A percentile compares a stretch with the other conserved stretches of the same genome.
Conservation (phyloP, 2,329 filamentous ascomycete species). For the Fusarium avenaceum region DNA sequence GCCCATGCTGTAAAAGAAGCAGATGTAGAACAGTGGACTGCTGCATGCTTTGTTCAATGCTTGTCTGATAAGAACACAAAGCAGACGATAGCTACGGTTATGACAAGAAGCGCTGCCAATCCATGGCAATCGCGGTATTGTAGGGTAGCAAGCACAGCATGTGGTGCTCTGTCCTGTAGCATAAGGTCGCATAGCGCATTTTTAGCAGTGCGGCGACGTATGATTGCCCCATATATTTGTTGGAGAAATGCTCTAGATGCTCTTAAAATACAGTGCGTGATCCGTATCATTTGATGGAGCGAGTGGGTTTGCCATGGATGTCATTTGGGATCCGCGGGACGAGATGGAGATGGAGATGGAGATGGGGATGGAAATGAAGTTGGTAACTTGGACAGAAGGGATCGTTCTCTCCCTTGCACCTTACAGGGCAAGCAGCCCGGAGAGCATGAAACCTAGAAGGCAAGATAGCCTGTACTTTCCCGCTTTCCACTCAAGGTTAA, state of each 20-base stretch:
- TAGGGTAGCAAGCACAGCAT: background rate
- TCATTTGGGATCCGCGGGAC: constrained; percentile 35
- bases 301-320: constrained; percentile 36
- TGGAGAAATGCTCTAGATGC: constrained; percentile 6
- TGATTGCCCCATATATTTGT: constrained; percentile 26
- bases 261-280: constrained; percentile 20
- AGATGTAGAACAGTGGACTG: background rate
- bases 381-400: background rate
- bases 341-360: constrained; percentile 31
- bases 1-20: constrained; percentile 1
- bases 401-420: background rate
- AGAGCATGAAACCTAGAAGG: background rate
- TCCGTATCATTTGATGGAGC: constrained; percentile 14
- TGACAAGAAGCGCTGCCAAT: constrained; percentile 17
- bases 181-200: background rate
- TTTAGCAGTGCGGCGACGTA: constrained; percentile 16
- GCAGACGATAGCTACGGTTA: constrained; percentile 13
- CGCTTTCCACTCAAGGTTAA: background rate
- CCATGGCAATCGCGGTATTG: constrained; percentile 11
- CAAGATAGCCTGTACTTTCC: constrained; percentile 1
- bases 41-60: constrained; percentile 11
- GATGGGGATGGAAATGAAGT: background rate
- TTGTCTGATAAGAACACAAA: constrained; percentile 11
- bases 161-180: background rate
- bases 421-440: no score